Conservation (phyloP, 2,329 filamentous ascomycete species). For the Boeremia lycopersici region DNA sequence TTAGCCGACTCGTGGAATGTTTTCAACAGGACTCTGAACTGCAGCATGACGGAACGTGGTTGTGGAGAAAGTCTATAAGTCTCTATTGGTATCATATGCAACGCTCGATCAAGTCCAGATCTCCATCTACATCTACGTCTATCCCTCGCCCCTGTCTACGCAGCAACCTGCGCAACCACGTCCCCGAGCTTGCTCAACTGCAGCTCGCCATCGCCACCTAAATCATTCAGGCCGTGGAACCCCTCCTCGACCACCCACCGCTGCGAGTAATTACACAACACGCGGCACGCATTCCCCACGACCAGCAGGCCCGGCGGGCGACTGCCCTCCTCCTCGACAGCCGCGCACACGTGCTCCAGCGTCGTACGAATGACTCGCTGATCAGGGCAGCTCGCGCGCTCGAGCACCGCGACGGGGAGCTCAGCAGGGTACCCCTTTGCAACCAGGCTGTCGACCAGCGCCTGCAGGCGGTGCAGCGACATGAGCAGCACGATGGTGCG, state of each 20-base stretch:
- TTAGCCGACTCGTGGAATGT: too few species aligned
- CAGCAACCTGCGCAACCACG: constrained; percentile 13
- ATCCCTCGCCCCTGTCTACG: not conserved
- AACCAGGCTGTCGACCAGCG: constrained; percentile 71
- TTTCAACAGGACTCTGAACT: too few species aligned
- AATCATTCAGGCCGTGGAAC: constrained; percentile 71
- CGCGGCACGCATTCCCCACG: constrained; percentile 82
- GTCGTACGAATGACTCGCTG: constrained; percentile 92
- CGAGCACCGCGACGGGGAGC: constrained; percentile 92
- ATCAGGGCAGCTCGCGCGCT: constrained; percentile 91
- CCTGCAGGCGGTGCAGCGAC: constrained; percentile 84
- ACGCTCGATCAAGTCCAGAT: not conserved
- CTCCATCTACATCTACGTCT: not conserved
- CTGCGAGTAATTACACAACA: constrained; percentile 66
- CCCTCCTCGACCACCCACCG: constrained; percentile 89
- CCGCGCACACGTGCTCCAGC: constrained; percentile 75
- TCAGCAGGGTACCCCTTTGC: constrained; percentile 67
- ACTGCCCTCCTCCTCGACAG: constrained; percentile 87
- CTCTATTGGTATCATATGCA: constrained; percentile 12
- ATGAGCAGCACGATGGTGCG: constrained; percentile 94
- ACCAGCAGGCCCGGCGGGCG: constrained; percentile 88
- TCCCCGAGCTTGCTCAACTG: constrained; percentile 26
- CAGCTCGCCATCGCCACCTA: constrained; percentile 31
- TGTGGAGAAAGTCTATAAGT: not conserved
- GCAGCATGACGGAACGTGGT: not conserved